A percentile compares a stretch with the other conserved stretches of the same genome.
Conservation (phyloP, 2,329 filamentous ascomycete genomes). For the Lizonia empirigonia region DNA sequence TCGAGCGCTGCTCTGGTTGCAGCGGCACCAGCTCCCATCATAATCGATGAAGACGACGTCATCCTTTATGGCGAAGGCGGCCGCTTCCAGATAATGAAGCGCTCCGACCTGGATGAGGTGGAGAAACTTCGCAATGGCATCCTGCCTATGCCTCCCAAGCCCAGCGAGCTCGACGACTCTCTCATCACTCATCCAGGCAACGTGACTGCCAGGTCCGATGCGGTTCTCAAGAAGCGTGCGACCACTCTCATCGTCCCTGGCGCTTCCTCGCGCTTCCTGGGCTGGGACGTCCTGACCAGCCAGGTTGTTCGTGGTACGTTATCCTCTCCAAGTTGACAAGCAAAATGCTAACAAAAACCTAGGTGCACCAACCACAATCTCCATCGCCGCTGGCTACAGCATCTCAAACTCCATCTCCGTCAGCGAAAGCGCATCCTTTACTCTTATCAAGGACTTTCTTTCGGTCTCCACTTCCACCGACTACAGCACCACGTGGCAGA, state of each 20-base stretch:
- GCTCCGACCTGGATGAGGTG: conserved; percentile 27
- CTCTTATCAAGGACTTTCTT: conserved; percentile 37
- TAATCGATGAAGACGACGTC: conserved; percentile 31
- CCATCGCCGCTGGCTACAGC: conserved; percentile 45
- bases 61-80: conserved; percentile 33
- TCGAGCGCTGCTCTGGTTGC: conserved; percentile 21
- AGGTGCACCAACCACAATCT: conserved; percentile 32
- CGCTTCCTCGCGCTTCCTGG: conserved; percentile 39
- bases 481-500: conserved; percentile 44
- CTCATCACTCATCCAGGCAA: conserved; percentile 18
- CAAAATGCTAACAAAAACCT: background rate
- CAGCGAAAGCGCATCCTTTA: conserved; percentile 18
- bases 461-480: conserved; percentile 28
- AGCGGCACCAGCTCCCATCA: conserved; percentile 23
- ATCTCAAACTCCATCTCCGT: conserved; percentile 44
- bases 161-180: conserved; percentile 21
- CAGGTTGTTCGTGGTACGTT: conserved; percentile 36
- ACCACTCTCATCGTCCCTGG: conserved; percentile 30
- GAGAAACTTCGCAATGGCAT: conserved; percentile 20
- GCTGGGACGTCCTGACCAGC: conserved; percentile 51
- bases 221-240: conserved; percentile 24
- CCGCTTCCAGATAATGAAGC: conserved; percentile 31
- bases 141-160: conserved; percentile 27
- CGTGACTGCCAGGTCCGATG: conserved; percentile 3
- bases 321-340: no score